phyloP scores from a whole-genome alignment of 345 rosid genomes.

The Linum usitatissimum region DNA sequence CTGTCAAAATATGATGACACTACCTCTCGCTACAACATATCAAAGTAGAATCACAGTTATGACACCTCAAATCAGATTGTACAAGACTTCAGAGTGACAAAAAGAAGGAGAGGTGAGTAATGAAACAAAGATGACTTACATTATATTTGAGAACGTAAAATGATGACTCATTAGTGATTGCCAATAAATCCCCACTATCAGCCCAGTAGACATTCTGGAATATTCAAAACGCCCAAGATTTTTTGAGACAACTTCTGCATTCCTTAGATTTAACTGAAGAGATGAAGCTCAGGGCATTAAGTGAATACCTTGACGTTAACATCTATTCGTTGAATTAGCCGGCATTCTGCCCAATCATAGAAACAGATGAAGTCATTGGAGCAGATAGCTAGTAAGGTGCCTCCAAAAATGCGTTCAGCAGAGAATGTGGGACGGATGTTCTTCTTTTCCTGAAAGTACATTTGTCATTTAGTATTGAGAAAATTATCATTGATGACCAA shows the following conservation, averaged over 20 bases:
- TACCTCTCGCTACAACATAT: conserved; percentile 49
- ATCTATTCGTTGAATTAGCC: conserved; percentile 92
- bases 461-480: conserved; percentile 14
- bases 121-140: conserved; percentile 36
- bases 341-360: conserved; percentile 98
- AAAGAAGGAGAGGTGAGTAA: background rate
- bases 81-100: background rate
- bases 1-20: conserved; percentile 84
- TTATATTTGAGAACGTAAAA: conserved; percentile 93
- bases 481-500: background rate
- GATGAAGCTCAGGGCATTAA: conserved; percentile 7
- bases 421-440: conserved; percentile 90
- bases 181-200: conserved; percentile 96
- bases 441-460: conserved; percentile 65
- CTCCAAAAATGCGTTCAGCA: conserved; percentile 86
- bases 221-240: conserved; percentile 14
- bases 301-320: conserved; percentile 90
- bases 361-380: conserved; percentile 96
- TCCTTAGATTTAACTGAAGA: background rate
- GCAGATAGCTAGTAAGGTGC: conserved; percentile 89
- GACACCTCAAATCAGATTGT: conserved; percentile 24
- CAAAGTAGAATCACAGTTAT: background rate
- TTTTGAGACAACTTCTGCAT: background rate
- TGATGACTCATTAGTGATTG: conserved; percentile 91
- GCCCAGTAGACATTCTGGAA: conserved; percentile 97